Conservation (phyloP, 441 rosid genomes). For the Erodium texanum region DNA sequence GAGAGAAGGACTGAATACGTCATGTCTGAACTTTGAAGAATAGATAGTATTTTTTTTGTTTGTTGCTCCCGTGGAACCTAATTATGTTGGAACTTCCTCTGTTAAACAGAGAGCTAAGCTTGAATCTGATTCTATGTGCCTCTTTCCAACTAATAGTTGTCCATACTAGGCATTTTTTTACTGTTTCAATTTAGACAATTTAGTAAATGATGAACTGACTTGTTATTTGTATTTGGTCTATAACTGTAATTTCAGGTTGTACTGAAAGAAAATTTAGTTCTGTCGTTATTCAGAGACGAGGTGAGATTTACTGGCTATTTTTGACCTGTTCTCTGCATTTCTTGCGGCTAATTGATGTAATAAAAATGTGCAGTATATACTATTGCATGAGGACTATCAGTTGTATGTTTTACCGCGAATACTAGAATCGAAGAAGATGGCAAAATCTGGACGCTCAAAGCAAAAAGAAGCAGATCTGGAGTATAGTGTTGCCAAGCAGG, state of each 20-base stretch:
- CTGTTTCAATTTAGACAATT: neutral
- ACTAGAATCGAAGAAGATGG: constrained; percentile 96
- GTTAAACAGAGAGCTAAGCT: neutral
- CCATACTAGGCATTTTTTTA: neutral
- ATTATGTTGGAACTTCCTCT: neutral
- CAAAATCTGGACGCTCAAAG: constrained; percentile 92
- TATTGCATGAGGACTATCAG: constrained; percentile 95
- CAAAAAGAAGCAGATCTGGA: constrained; percentile 97
- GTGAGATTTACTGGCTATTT: constrained; percentile 34
- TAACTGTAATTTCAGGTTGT: constrained; percentile 58
- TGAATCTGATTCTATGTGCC: neutral
- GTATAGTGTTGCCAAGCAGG: constrained; percentile 99
- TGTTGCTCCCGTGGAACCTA: neutral
- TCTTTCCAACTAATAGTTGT: neutral
- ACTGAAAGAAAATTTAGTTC: constrained; percentile 86
- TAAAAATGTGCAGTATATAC: constrained; percentile 51
- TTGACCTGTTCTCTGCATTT: constrained; percentile 16
- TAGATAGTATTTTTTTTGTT: neutral
- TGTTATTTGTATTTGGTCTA: constrained; percentile 4
- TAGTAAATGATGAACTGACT: neutral
- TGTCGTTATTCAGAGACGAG: constrained; percentile 89
- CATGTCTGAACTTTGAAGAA: neutral
- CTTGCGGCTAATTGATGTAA: constrained; percentile 26
- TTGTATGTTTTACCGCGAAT: constrained; percentile 90
- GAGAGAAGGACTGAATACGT: neutral